A percentile compares a stretch with the other conserved stretches of the same genome.
These are phyloP conservation scores for Saussurea involucrata DNA, from an alignment of 129 eudicot species.

Conservation along the genomic window DNA sequence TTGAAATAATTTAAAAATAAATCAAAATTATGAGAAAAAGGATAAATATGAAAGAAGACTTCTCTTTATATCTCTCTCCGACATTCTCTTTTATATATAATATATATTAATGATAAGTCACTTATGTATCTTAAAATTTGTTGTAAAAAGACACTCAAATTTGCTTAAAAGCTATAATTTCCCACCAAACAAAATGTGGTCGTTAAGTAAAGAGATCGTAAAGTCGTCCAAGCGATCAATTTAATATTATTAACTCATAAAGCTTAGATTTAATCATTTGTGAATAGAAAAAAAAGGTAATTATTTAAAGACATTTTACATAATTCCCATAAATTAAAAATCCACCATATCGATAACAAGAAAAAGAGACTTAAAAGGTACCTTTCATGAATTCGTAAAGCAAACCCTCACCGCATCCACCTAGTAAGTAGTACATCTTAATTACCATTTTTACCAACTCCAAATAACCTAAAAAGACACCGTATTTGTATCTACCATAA, in stretches of 20 bases:
- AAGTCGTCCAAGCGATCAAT: neutral
- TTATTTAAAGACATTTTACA: no score
- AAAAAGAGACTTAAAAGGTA: neutral
- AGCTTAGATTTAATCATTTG: neutral
- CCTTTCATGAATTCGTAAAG: constrained; percentile 17
- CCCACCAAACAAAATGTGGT: constrained; percentile 17
- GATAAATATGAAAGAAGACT: no score
- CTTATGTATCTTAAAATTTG: neutral
- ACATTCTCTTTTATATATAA: no score
- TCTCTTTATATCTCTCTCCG: no score
- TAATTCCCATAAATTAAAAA: no score
- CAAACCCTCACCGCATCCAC: neutral
- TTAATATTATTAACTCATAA: neutral
- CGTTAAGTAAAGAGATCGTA: constrained; percentile 2
- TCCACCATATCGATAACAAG: no score
- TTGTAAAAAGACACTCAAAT: neutral
- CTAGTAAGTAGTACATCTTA: neutral
- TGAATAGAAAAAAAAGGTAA: neutral
- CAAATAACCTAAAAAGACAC: neutral
- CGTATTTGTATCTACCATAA: neutral
- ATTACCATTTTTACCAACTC: constrained; percentile 19
- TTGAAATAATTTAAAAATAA: no score
- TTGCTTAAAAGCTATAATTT: constrained; percentile 6
- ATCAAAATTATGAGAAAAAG: no score
- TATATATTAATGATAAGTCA: neutral